phyloP scores from a whole-genome alignment of 352 stramenopile genomes.

The Pythium dissimile region DNA sequence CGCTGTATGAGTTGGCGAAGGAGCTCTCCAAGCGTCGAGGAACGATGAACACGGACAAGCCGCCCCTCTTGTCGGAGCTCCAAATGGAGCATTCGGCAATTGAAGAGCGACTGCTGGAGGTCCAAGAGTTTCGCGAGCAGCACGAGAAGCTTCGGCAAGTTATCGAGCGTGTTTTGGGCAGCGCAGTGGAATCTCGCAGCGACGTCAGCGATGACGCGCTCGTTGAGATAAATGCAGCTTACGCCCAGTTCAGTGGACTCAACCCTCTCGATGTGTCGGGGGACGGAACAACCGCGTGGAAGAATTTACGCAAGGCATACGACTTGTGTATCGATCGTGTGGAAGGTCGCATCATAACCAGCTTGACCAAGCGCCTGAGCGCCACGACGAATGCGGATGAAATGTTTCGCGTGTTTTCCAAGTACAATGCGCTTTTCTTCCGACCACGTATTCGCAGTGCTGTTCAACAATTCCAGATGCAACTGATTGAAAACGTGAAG shows the following conservation, averaged over 20 bases:
- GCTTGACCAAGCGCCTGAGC: conserved; percentile 84
- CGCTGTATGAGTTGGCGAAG: conserved; percentile 85
- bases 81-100: conserved; percentile 85
- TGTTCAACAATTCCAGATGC: conserved; percentile 99
- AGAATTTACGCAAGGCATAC: conserved; percentile 86
- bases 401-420: conserved; percentile 96
- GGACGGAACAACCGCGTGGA: conserved; percentile 80
- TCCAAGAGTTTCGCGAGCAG: conserved; percentile 89
- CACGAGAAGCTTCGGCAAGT: conserved; percentile 90
- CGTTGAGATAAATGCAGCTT: conserved; percentile 87
- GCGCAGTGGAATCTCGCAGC: conserved; percentile 37
- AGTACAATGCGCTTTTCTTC: conserved; percentile 98
- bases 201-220: conserved; percentile 82
- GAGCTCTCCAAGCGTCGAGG: conserved; percentile 84
- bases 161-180: conserved; percentile 82
- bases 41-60: conserved; percentile 80
- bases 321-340: conserved; percentile 90
- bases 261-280: conserved; percentile 86
- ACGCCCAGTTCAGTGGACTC: conserved; percentile 72
- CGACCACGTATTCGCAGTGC: conserved; percentile 92
- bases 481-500: conserved; percentile 98
- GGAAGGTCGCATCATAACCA: conserved; percentile 90
- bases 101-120: conserved; percentile 83
- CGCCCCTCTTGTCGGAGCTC: conserved; percentile 72
- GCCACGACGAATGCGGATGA: conserved; percentile 92